These are phyloP conservation scores for Polychaeton citri DNA, from an alignment of 2,329 filamentous ascomycete species.

Conservation along the genomic window DNA sequence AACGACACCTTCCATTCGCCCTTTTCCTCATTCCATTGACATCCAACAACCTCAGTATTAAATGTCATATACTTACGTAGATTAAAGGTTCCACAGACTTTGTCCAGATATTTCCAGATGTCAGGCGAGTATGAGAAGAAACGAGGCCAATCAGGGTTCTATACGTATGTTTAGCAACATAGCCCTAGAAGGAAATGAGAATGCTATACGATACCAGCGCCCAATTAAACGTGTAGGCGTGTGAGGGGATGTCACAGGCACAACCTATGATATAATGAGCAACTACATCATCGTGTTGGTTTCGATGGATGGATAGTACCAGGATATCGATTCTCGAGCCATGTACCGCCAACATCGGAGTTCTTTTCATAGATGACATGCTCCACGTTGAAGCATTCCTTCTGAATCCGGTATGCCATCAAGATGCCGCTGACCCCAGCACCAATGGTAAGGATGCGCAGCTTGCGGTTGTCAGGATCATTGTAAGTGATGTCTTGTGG, in stretches of 20 bases:
- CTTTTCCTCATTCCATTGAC: conserved; percentile 35
- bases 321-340: conserved; percentile 31
- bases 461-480: conserved; percentile 28
- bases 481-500: conserved; percentile 25
- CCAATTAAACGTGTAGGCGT: conserved; percentile 33
- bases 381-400: conserved; percentile 31
- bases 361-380: conserved; percentile 38
- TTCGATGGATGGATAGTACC: conserved; percentile 1
- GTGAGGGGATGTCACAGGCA: conserved; percentile 33
- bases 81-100: conserved; percentile 35
- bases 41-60: conserved; percentile 33
- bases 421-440: conserved; percentile 35
- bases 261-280: conserved; percentile 21
- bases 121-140: conserved; percentile 34
- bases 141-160: conserved; percentile 33
- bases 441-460: conserved; percentile 36
- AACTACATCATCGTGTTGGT: background rate
- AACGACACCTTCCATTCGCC: conserved; percentile 39
- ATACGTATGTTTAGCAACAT: conserved; percentile 1
- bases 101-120: conserved; percentile 36
- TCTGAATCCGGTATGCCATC: conserved; percentile 35
- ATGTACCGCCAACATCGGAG: conserved; percentile 30
- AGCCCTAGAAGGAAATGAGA: conserved; percentile 4
- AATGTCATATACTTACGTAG: conserved; percentile 41
- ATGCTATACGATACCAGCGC: conserved; percentile 17